phyloP scores from a whole-genome alignment of 495 filamentous ascomycete genomes.

The Hypomontagnella submonticulosa region DNA sequence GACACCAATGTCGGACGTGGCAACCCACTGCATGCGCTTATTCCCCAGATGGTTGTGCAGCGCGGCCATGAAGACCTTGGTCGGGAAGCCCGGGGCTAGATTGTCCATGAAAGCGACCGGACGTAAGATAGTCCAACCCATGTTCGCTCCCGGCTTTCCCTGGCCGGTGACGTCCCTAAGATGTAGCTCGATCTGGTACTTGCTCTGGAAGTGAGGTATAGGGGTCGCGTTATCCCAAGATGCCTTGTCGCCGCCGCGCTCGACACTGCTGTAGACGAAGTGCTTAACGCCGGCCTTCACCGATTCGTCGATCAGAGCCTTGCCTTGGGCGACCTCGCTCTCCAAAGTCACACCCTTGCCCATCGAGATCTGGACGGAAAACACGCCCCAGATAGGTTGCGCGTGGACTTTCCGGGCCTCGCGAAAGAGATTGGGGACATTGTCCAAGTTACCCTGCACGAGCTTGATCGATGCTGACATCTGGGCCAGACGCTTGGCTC shows the following conservation, averaged over 20 bases:
- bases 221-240: conserved; percentile 68
- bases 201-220: conserved; percentile 74
- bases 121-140: conserved; percentile 71
- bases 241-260: conserved; percentile 69
- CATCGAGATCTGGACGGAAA: conserved; percentile 53
- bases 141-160: conserved; percentile 48
- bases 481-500: conserved; percentile 60
- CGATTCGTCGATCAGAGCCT: conserved; percentile 68
- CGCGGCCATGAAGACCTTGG: conserved; percentile 68
- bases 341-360: conserved; percentile 61
- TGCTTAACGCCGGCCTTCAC: conserved; percentile 67
- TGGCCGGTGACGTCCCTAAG: conserved; percentile 53
- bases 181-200: conserved; percentile 73
- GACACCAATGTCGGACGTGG: conserved; percentile 69
- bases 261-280: conserved; percentile 77
- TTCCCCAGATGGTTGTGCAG: conserved; percentile 58
- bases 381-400: conserved; percentile 53
- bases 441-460: conserved; percentile 68
- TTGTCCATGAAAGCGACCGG: conserved; percentile 77
- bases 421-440: conserved; percentile 63
- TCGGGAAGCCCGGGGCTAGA: conserved; percentile 65
- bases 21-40: conserved; percentile 66
- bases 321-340: conserved; percentile 71
- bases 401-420: conserved; percentile 53
- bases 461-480: conserved; percentile 62